A percentile compares a stretch with the other conserved stretches of the same genome.
phyloP scores from a whole-genome alignment of 2,329 filamentous ascomycete genomes.

The Nothophaeocryptopus gaeumannii region DNA sequence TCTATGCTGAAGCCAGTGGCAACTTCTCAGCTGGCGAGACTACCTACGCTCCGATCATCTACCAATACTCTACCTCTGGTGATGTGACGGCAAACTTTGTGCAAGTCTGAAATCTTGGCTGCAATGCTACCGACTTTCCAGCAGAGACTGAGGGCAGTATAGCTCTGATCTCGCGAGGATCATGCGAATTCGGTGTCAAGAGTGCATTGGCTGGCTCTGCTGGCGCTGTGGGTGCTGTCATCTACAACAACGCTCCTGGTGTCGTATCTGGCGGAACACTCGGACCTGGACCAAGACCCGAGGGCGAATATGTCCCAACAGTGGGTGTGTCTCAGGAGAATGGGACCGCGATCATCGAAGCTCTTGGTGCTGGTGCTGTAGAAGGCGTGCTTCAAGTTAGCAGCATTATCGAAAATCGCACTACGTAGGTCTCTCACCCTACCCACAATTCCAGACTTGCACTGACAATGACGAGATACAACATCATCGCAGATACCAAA shows the following conservation, averaged over 20 bases:
- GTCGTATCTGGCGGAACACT: conserved; percentile 57
- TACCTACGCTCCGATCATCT: conserved; percentile 58
- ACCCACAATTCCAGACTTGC: background rate
- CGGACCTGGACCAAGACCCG: conserved; percentile 58
- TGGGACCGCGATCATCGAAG: conserved; percentile 55
- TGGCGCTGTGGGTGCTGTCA: conserved; percentile 66
- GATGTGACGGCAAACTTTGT: conserved; percentile 56
- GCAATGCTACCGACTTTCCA: conserved; percentile 62
- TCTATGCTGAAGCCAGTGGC: conserved; percentile 35
- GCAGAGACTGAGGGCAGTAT: conserved; percentile 59
- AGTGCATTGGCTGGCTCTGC: conserved; percentile 64
- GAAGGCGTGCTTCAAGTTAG: conserved; percentile 43
- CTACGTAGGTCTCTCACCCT: conserved; percentile 32
- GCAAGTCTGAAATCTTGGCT: conserved; percentile 61
- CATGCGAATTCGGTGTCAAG: conserved; percentile 70
- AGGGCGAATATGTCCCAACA: conserved; percentile 60
- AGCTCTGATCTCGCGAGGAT: conserved; percentile 67
- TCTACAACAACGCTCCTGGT: conserved; percentile 71
- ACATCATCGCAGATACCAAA: conserved; percentile 61
- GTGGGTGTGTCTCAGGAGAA: conserved; percentile 63
- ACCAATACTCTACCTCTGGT: conserved; percentile 60
- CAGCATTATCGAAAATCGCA: conserved; percentile 46
- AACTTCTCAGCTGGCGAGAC: conserved; percentile 54
- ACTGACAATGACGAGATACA: conserved; percentile 38
- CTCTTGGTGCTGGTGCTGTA: conserved; percentile 48